These are phyloP conservation scores for Catharanthus roseus DNA, from an alignment of 257 asterid species.

Conservation along the genomic window DNA sequence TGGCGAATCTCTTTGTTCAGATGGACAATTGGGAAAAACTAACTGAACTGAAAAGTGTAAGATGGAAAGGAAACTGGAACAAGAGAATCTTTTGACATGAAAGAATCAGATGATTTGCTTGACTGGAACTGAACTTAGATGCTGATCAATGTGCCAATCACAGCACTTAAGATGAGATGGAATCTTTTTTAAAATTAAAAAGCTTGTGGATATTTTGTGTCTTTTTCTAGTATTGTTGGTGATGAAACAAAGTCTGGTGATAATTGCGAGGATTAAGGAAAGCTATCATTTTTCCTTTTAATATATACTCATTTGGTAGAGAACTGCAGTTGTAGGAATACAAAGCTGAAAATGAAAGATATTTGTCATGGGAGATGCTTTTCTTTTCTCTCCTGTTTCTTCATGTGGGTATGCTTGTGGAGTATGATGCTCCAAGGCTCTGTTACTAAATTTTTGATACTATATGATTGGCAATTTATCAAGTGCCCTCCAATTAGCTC, in stretches of 20 bases:
- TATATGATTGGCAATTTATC: neutral
- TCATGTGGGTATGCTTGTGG: neutral
- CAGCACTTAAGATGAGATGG: neutral
- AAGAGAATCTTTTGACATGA: neutral
- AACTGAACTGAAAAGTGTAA: neutral
- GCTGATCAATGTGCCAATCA: neutral
- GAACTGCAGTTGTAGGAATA: neutral
- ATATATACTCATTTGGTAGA: neutral
- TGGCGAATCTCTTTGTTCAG: neutral
- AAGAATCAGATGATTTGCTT: neutral
- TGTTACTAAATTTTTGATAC: too few species aligned
- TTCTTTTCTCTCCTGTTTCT: neutral
- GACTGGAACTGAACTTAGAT: neutral
- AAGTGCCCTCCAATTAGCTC: neutral
- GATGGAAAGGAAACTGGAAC: neutral
- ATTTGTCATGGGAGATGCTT: neutral
- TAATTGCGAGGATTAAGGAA: neutral
- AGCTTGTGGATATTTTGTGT: neutral
- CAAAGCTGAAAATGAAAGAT: neutral
- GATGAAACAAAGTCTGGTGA: constrained; percentile 4
- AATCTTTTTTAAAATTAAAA: neutral
- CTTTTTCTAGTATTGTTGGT: neutral
- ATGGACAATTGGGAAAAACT: neutral
- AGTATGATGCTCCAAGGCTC: neutral
- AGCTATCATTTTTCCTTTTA: neutral